A percentile compares a stretch with the other conserved stretches of the same genome.
phyloP scores from a whole-genome alignment of 2,329 filamentous ascomycete genomes.

The Pestalotiopsis fici region DNA sequence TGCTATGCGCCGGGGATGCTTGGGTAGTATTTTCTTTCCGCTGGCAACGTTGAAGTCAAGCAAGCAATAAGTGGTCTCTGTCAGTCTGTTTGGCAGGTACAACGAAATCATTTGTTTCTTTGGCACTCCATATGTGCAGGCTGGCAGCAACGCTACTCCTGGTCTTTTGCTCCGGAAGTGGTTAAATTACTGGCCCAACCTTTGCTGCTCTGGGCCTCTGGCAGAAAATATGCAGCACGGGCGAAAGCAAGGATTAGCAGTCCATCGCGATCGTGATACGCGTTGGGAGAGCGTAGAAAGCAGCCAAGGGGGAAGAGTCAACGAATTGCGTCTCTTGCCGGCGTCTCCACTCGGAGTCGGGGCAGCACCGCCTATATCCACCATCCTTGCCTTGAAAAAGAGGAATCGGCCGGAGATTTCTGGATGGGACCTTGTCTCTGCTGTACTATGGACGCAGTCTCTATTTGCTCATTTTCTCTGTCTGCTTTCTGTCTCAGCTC shows the following conservation, averaged over 20 bases:
- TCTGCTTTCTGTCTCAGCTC: not conserved
- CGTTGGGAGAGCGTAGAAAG: not conserved
- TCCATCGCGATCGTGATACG: slow-evolving; percentile 1
- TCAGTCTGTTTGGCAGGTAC: not conserved
- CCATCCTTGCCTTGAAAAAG: not conserved
- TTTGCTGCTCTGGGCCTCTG: not conserved
- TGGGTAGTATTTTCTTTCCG: slow-evolving; percentile 1
- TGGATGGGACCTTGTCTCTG: not conserved
- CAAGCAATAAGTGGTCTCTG: not conserved
- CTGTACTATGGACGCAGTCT: not conserved
- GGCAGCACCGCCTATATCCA: not conserved
- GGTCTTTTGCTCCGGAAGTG: not conserved
- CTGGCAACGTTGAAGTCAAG: not conserved
- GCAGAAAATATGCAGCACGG: slow-evolving; percentile 1
- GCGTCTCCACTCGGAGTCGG: not conserved
- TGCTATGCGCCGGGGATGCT: not conserved
- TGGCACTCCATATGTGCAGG: not conserved
- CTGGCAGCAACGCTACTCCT: not conserved
- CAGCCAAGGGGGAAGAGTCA: not conserved
- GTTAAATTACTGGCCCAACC: slow-evolving; percentile 8
- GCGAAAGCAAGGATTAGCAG: slow-evolving; percentile 1
- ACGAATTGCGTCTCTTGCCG: not conserved
- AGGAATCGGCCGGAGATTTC: not conserved
- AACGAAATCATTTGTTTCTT: not conserved
- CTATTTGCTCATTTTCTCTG: not conserved